Conservation (phyloP, 1,284 basidiomycete genomes). For the Lentinula novae-zelandiae region DNA sequence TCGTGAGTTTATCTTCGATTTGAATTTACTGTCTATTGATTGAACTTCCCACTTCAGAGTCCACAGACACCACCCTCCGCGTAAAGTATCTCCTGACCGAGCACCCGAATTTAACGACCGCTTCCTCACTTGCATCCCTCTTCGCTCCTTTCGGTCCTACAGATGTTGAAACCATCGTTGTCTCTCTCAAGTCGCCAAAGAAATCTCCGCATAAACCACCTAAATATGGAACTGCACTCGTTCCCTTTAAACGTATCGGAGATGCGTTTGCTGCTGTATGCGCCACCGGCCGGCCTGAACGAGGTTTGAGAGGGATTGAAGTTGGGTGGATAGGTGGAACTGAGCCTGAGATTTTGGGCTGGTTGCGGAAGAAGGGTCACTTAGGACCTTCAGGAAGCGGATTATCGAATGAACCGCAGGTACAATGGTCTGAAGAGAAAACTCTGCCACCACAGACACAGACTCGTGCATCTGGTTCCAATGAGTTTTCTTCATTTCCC, state of each 20-base stretch:
- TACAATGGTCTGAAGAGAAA: slow-evolving; percentile 13
- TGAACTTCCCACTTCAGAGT: slow-evolving; percentile 34
- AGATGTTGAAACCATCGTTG: slow-evolving; percentile 60
- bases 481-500: slow-evolving; percentile 52
- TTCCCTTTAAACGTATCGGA: slow-evolving; percentile 70
- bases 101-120: slow-evolving; percentile 51
- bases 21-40: slow-evolving; percentile 22
- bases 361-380: slow-evolving; percentile 71
- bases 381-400: slow-evolving; percentile 33
- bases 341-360: slow-evolving; percentile 72
- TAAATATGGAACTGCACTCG: slow-evolving; percentile 64
- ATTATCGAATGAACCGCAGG: slow-evolving; percentile 11
- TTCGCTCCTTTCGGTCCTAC: slow-evolving; percentile 58
- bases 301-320: slow-evolving; percentile 54
- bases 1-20: slow-evolving; percentile 32
- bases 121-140: slow-evolving; percentile 45
- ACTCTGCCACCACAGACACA: slow-evolving; percentile 28
- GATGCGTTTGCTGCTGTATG: slow-evolving; percentile 71
- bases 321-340: slow-evolving; percentile 67
- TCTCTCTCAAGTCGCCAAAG: slow-evolving; percentile 60
- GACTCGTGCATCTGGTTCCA: slow-evolving; percentile 19
- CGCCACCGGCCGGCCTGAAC: slow-evolving; percentile 48
- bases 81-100: slow-evolving; percentile 61
- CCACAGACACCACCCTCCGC: slow-evolving; percentile 69
- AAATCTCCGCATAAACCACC: slow-evolving; percentile 48